phyloP scores from a whole-genome alignment of 108 stramenopile species.

The Stephanodiscus triporus region DNA sequence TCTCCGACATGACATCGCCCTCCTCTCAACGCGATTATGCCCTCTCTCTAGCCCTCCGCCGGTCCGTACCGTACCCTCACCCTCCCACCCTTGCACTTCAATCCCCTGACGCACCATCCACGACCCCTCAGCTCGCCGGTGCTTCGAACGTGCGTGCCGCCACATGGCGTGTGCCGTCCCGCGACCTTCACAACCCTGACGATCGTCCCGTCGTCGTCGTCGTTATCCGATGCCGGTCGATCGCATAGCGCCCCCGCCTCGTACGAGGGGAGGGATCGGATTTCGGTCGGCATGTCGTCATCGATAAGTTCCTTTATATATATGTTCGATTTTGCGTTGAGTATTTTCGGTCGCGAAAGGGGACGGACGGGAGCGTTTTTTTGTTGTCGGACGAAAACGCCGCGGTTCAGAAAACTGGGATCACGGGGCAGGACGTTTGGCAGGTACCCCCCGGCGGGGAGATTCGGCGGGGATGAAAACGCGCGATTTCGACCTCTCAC shows the following conservation, averaged over 20 bases:
- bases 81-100: slow-evolving; percentile 77
- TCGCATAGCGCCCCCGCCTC: slow-evolving; percentile 59
- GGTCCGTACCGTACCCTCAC: slow-evolving; percentile 73
- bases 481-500: background rate
- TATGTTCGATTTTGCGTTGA: no score
- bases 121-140: slow-evolving; percentile 60
- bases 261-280: slow-evolving; percentile 49
- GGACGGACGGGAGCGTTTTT: no score
- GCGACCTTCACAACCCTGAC: slow-evolving; percentile 82
- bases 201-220: slow-evolving; percentile 46
- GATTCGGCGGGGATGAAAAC: no score
- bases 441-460: no score
- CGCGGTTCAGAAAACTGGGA: no score
- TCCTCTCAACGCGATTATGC: no score
- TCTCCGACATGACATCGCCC: no score
- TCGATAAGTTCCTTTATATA: slow-evolving; percentile 54
- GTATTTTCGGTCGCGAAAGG: no score
- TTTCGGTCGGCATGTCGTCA: slow-evolving; percentile 63
- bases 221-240: slow-evolving; percentile 39
- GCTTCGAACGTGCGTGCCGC: slow-evolving; percentile 75
- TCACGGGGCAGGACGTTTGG: no score
- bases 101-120: slow-evolving; percentile 65
- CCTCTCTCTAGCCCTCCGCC: no score
- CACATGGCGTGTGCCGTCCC: slow-evolving; percentile 74
- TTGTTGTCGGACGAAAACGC: background rate